Percentiles rank a stretch among this genome's conserved stretches.
Evolutionary conservation across 2,329 filamentous ascomycete genomes (phyloP).

Genomic region (Didymella segeticola): DNA sequence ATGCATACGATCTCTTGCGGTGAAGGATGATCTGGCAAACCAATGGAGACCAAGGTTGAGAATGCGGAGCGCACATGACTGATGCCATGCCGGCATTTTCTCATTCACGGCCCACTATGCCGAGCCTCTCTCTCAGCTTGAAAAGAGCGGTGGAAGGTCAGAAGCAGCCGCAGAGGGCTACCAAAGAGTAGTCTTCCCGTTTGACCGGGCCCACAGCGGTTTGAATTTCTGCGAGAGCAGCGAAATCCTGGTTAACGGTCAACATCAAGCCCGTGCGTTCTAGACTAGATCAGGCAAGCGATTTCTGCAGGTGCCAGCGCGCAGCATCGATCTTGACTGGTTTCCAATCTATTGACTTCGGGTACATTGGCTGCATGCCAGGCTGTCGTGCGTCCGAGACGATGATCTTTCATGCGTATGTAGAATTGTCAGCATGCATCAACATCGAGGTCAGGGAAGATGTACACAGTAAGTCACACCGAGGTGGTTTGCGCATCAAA

Average conservation of each 20-base stretch:
- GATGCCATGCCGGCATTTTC: constrained; percentile 8
- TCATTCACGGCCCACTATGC: constrained; percentile 11
- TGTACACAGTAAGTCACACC: background rate
- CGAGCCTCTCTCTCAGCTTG: constrained; percentile 2
- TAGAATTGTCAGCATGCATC: background rate
- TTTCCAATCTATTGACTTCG: background rate
- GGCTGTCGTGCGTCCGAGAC: constrained; percentile 1
- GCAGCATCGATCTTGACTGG: background rate
- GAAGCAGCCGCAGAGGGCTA: background rate
- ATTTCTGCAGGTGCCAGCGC: background rate
- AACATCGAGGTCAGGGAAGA: background rate
- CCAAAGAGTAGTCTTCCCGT: constrained; percentile 1
- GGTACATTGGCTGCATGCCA: constrained; percentile 8
- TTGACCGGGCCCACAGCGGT: constrained; percentile 10
- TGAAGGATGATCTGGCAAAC: constrained; percentile 23
- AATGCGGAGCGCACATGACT: constrained; percentile 36
- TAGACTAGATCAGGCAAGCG: constrained; percentile 1
- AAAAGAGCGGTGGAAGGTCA: constrained; percentile 35
- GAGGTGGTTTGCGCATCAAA: background rate
- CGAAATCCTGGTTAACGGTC: background rate
- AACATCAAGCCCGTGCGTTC: background rate
- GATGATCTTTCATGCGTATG: background rate
- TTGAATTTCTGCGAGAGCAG: constrained; percentile 2
- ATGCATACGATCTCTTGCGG: constrained; percentile 27
- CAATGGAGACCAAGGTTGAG: constrained; percentile 9